Conservation (phyloP, 805 yeast species). For the Lipomyces kockii region DNA sequence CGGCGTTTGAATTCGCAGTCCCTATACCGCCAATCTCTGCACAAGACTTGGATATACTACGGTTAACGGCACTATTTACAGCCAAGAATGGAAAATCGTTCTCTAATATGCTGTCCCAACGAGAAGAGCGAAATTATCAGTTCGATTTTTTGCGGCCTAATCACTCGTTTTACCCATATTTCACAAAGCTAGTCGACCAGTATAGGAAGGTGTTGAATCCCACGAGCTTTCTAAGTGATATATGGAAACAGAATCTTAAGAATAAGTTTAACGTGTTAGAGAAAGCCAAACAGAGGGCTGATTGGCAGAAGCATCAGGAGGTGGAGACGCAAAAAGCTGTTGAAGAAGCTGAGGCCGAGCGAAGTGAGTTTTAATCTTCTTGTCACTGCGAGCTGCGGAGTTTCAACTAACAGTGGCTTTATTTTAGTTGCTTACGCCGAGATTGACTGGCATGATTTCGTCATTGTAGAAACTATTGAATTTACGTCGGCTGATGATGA, state of each 20-base stretch:
- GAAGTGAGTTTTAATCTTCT: constrained; percentile 16
- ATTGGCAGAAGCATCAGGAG: constrained; percentile 50
- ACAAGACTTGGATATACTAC: constrained; percentile 69
- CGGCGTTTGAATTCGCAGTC: constrained; percentile 43
- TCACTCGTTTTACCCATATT: constrained; percentile 66
- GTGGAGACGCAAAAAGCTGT: constrained; percentile 48
- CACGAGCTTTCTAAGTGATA: constrained; percentile 34
- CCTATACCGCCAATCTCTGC: constrained; percentile 54
- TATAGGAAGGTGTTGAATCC: constrained; percentile 52
- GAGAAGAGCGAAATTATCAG: constrained; percentile 50
- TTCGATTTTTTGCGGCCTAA: constrained; percentile 66
- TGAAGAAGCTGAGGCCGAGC: constrained; percentile 47
- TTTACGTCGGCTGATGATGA: constrained; percentile 66
- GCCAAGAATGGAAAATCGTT: constrained; percentile 62
- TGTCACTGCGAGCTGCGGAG: not conserved
- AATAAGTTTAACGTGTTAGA: constrained; percentile 50
- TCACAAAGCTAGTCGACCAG: constrained; percentile 57
- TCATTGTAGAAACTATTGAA: constrained; percentile 67
- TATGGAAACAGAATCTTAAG: constrained; percentile 42
- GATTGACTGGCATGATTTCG: constrained; percentile 87
- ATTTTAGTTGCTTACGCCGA: constrained; percentile 62
- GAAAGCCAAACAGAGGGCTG: constrained; percentile 61
- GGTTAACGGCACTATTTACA: constrained; percentile 70
- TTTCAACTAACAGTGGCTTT: not conserved
- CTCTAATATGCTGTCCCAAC: constrained; percentile 48